These are phyloP conservation scores for Eimeria tenella DNA, from an alignment of 169 alveolate species.

Conservation along the genomic window DNA sequence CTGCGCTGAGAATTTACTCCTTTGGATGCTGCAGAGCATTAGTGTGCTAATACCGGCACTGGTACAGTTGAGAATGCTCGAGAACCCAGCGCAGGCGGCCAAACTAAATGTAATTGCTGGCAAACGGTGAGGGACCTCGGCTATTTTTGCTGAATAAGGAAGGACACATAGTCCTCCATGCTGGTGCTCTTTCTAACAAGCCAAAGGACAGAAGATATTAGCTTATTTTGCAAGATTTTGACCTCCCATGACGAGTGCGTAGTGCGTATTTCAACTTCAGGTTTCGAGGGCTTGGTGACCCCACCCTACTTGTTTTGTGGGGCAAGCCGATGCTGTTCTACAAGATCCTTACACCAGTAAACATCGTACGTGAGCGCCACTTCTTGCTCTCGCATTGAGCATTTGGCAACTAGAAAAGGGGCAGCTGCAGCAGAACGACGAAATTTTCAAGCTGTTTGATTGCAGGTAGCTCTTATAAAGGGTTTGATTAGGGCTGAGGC, in stretches of 20 bases:
- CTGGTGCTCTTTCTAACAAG: not conserved
- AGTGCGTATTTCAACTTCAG: not conserved
- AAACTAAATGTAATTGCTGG: slow-evolving; percentile 23
- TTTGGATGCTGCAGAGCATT: not conserved
- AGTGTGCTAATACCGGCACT: not conserved
- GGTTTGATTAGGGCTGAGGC: not conserved
- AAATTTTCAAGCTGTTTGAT: too few relatives aligned
- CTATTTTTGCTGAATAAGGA: too few relatives aligned
- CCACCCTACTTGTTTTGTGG: slow-evolving; percentile 7
- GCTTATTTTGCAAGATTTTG: not conserved
- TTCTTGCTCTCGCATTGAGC: too few relatives aligned
- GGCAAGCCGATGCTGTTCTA: slow-evolving; percentile 44
- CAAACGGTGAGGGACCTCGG: not conserved
- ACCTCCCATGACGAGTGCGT: too few relatives aligned
- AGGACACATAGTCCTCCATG: too few relatives aligned
- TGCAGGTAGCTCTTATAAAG: slow-evolving; percentile 25
- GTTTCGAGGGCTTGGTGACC: slow-evolving; percentile 25
- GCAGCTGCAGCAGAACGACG: too few relatives aligned
- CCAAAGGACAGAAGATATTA: not conserved
- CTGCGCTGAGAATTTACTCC: not conserved
- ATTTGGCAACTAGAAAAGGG: too few relatives aligned
- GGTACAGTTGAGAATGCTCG: slow-evolving; percentile 6
- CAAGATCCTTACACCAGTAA: slow-evolving; percentile 15
- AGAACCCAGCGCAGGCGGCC: not conserved
- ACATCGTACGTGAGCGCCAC: not conserved